A percentile compares a stretch with the other conserved stretches of the same genome.
Conservation (phyloP, 2,329 filamentous ascomycete genomes). For the Lithohypha guttulata region DNA sequence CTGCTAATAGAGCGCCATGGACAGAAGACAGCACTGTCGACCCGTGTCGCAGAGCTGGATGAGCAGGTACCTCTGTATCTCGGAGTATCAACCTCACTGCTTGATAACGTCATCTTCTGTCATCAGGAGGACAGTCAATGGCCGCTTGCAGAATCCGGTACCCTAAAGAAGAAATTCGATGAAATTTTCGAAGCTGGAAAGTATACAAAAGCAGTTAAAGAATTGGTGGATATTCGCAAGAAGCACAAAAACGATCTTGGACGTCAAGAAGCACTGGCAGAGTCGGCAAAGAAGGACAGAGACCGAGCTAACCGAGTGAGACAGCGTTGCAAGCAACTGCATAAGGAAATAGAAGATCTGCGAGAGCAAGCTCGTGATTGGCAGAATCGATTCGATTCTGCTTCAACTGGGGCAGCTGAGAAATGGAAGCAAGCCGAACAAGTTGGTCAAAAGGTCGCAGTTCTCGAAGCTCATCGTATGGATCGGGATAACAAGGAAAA, state of each 20-base stretch:
- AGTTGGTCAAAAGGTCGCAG: slow-evolving; percentile 62
- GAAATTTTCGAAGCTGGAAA: slow-evolving; percentile 96
- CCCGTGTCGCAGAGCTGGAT: slow-evolving; percentile 70
- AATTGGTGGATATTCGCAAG: slow-evolving; percentile 79
- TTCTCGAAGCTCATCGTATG: slow-evolving; percentile 65
- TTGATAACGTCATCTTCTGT: slow-evolving; percentile 95
- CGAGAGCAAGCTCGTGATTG: slow-evolving; percentile 52
- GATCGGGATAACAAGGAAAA: slow-evolving; percentile 60
- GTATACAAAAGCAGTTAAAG: slow-evolving; percentile 95
- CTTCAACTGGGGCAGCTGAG: slow-evolving; percentile 45
- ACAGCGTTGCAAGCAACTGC: slow-evolving; percentile 53
- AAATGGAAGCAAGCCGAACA: slow-evolving; percentile 63
- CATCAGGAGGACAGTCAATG: slow-evolving; percentile 96
- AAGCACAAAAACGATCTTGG: slow-evolving; percentile 66
- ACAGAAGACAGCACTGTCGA: slow-evolving; percentile 68
- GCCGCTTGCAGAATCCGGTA: slow-evolving; percentile 81
- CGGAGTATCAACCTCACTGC: slow-evolving; percentile 77
- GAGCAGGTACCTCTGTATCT: slow-evolving; percentile 73
- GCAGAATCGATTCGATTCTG: slow-evolving; percentile 34
- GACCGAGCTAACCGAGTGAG: slow-evolving; percentile 65
- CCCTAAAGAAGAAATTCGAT: slow-evolving; percentile 87
- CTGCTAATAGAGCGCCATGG: slow-evolving; percentile 64
- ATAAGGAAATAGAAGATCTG: slow-evolving; percentile 49
- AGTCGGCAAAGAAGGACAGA: slow-evolving; percentile 71
- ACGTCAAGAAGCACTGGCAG: slow-evolving; percentile 62